Percentiles rank a stretch among this genome's conserved stretches.
Conservation (phyloP, 306 rosid species). For the Corylus americana region DNA sequence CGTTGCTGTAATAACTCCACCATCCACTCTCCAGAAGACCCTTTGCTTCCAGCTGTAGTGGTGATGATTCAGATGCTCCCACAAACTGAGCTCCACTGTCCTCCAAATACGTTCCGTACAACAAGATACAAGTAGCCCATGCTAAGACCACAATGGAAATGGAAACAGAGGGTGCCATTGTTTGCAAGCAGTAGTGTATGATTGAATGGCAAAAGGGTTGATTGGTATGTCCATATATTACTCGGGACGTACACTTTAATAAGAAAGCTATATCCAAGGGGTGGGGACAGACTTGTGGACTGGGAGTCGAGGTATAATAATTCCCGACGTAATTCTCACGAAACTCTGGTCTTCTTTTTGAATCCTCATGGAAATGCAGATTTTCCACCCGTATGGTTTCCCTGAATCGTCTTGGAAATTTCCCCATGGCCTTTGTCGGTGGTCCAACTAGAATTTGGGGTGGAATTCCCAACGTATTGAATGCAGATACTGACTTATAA, state of each 20-base stretch:
- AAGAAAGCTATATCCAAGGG: too few relatives aligned
- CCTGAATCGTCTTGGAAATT: too few relatives aligned
- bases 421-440: too few relatives aligned
- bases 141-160: not conserved
- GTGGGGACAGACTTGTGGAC: not conserved
- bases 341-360: too few relatives aligned
- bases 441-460: too few relatives aligned
- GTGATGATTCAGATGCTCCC: not conserved
- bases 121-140: not conserved
- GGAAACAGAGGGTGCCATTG: not conserved
- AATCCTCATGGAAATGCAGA: too few relatives aligned
- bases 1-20: not conserved
- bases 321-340: too few relatives aligned
- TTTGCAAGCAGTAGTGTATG: too few relatives aligned
- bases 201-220: not conserved
- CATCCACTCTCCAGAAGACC: slow-evolving; percentile 1
- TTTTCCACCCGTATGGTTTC: too few relatives aligned
- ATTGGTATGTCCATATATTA: not conserved
- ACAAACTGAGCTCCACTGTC: not conserved
- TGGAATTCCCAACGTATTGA: too few relatives aligned
- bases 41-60: not conserved
- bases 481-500: too few relatives aligned
- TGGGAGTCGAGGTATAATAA: not conserved
- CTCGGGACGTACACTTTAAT: too few relatives aligned
- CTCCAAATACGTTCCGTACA: not conserved